Evolutionary conservation across 2,329 filamentous ascomycete genomes (phyloP), one percentile per base, ranked within the genome.

Genomic region (Tolypocladium album): DNA sequence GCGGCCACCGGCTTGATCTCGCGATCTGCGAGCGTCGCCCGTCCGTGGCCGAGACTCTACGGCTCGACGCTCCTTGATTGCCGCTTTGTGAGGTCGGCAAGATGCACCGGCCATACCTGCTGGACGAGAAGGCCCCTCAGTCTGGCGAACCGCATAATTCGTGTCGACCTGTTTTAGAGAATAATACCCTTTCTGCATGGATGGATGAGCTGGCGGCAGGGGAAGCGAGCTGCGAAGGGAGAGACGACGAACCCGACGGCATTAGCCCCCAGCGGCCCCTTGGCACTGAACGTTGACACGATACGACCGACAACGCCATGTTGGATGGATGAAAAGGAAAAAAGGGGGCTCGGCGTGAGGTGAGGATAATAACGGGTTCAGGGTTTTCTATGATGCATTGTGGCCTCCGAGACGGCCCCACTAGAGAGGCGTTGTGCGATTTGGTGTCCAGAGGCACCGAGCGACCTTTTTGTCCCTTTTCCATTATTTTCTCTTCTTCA

Each of bases 341-440:
- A 47, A 22, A 2, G 56, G 36, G 40, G 12, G 15, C 36, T 43
- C 20, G 40, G 56, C 40, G 40, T 34, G 56, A 8, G 11, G n/a
- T 31, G 20, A 22, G 42, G 20, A 34, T 20, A 31, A 12, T 9
- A 52, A 8, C 45, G 20, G 24, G 45, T 55, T 39, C 34, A 24
- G n/a, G 24, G 47, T 43, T 53, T 39, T 3, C 31, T 15, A 47
- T 36, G 42, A 63, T 58, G 57, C 58, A 61, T 62, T 56, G 50
- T 59, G 58, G 47, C 61, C 60, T 58, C 55, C 58, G 57, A 59
- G 31, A 55, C 50, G 63, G 63, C 52, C 27, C 56, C 55, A 58
- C 58, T 55, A 59, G 39, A 58, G 61, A 58, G 61, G 63, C 61
- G 63, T 64, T 64, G 61, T 62, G 56, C 60, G 55, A 56, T 60